These are phyloP conservation scores for Chalciporus sphaerocephalus DNA, from an alignment of 768 basidiomycete genomes.

Conservation along the genomic window DNA sequence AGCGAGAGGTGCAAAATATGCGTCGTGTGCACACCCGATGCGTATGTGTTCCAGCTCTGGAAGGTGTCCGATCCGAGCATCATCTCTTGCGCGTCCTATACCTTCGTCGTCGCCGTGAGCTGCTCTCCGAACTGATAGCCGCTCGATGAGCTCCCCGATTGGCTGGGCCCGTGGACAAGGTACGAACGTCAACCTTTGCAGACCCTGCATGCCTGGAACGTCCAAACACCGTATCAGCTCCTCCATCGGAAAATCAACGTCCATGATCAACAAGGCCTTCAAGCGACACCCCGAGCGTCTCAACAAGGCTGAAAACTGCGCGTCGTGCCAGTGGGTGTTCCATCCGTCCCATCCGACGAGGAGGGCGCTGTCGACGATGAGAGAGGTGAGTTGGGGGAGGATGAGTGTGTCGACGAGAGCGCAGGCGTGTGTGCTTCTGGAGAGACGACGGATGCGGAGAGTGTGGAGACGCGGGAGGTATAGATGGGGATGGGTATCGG, in stretches of 20 bases:
- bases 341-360: conserved; percentile 13
- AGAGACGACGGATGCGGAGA: conserved; percentile 22
- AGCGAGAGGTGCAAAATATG: conserved; percentile 11
- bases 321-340: background rate
- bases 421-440: conserved; percentile 13
- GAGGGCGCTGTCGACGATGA: conserved; percentile 22
- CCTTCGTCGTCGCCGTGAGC: too few species aligned
- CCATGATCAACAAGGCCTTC: background rate
- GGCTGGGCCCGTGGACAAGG: background rate
- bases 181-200: background rate
- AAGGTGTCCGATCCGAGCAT: too few species aligned
- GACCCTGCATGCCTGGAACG: too few species aligned
- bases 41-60: conserved; percentile 1
- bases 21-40: conserved; percentile 22
- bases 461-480: conserved; percentile 20
- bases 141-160: background rate
- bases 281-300: background rate
- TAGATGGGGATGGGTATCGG: conserved; percentile 2
- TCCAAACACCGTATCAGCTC: conserved; percentile 1
- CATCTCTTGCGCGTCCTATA: too few species aligned
- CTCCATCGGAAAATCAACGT: background rate
- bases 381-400: conserved; percentile 20
- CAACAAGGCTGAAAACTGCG: background rate
- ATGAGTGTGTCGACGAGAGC: conserved; percentile 17
- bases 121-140: too few species aligned